Conservation (phyloP, 2,329 filamentous ascomycete genomes). For the Aphanoascus verrucosus region DNA sequence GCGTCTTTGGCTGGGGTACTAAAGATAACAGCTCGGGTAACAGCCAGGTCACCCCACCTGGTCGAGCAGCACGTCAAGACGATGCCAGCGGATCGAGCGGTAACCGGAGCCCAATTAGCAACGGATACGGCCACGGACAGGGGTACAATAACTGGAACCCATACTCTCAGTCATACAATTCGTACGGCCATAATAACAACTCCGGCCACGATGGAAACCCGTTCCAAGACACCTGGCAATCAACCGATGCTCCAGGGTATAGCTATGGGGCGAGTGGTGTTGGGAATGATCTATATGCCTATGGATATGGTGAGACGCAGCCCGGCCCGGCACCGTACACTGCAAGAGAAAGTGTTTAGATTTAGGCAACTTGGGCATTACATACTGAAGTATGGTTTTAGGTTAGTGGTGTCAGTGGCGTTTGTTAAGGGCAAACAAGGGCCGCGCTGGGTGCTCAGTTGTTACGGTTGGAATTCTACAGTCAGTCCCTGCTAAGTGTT, state of each 20-base stretch:
- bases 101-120: background rate
- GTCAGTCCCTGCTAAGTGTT: too few relatives aligned
- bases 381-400: too few relatives aligned
- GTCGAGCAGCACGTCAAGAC: background rate
- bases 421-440: too few relatives aligned
- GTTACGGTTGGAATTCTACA: too few relatives aligned
- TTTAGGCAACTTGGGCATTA: too few relatives aligned
- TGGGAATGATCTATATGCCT: conserved; percentile 10
- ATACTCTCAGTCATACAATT: background rate
- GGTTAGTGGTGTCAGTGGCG: too few relatives aligned
- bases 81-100: background rate
- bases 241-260: conserved; percentile 4
- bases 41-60: background rate
- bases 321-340: background rate
- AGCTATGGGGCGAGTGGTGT: conserved; percentile 14
- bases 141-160: background rate
- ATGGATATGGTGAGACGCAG: conserved; percentile 14
- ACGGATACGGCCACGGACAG: background rate
- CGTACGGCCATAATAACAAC: background rate
- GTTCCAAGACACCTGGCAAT: background rate
- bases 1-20: conserved; percentile 3
- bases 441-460: too few relatives aligned
- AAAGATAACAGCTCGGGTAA: background rate
- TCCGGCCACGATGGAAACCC: background rate
- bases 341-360: background rate